These are phyloP conservation scores for Isatis lusitanica DNA, from an alignment of 441 rosid genomes.

Conservation along the genomic window DNA sequence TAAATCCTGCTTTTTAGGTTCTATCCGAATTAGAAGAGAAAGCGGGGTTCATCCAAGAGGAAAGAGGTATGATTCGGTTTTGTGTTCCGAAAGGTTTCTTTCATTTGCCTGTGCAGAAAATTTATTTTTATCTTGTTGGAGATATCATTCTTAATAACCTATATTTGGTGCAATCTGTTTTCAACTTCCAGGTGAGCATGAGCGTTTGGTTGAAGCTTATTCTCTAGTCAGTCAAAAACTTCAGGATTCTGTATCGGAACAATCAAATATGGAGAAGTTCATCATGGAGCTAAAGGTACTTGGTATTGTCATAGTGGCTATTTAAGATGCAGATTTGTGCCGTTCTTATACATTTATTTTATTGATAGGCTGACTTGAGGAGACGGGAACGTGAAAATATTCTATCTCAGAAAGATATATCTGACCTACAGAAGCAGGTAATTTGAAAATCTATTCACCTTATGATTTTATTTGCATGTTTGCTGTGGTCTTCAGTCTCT, in stretches of 20 bases:
- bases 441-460: conserved; percentile 6
- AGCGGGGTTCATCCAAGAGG: conserved; percentile 85
- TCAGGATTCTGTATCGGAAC: conserved; percentile 73
- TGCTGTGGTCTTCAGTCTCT: conserved; percentile 20
- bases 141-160: conserved; percentile 15
- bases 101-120: background rate
- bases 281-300: conserved; percentile 76
- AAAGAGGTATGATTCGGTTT: conserved; percentile 66
- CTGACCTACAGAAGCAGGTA: conserved; percentile 87
- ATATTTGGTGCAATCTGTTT: conserved; percentile 25
- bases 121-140: conserved; percentile 6
- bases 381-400: conserved; percentile 68
- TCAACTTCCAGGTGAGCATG: conserved; percentile 78
- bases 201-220: conserved; percentile 88
- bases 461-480: conserved; percentile 8
- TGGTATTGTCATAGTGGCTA: conserved; percentile 2
- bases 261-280: conserved; percentile 69
- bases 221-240: conserved; percentile 70
- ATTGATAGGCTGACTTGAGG: conserved; percentile 70
- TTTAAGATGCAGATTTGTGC: conserved; percentile 1
- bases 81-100: background rate
- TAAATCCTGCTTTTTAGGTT: conserved; percentile 52
- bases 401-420: conserved; percentile 74
- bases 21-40: conserved; percentile 89
- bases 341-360: conserved; percentile 21